phyloP scores from a whole-genome alignment of 176 grass and related monocot genomes.

The Cocos nucifera region DNA sequence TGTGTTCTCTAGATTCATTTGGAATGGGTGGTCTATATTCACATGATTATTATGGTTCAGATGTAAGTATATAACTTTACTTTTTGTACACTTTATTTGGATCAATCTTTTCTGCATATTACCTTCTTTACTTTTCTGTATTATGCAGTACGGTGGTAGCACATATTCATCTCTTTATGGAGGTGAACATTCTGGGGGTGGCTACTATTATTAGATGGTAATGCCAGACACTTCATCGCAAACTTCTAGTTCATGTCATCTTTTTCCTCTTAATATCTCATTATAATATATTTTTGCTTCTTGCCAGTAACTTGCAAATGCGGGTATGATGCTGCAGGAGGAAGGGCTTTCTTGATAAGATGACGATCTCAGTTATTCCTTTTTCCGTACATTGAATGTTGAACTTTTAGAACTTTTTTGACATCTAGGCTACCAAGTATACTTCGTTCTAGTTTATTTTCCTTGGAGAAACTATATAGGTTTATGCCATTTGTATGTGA shows the following conservation, averaged over 20 bases:
- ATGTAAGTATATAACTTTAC: slow-evolving; percentile 24
- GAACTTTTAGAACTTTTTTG: not conserved
- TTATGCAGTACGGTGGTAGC: slow-evolving; percentile 28
- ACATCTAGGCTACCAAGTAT: not conserved
- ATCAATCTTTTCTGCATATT: not conserved
- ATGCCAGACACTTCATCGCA: not conserved
- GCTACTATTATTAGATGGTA: slow-evolving; percentile 36
- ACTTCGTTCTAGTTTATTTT: not conserved
- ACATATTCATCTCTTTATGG: slow-evolving; percentile 28
- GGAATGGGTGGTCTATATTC: slow-evolving; percentile 25
- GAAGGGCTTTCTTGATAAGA: slow-evolving; percentile 1
- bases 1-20: slow-evolving; percentile 14
- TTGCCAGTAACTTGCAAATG: slow-evolving; percentile 7
- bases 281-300: slow-evolving; percentile 5
- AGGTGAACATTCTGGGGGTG: slow-evolving; percentile 22
- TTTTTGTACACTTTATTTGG: not conserved
- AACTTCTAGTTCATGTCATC: not conserved
- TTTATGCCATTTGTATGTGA: not conserved
- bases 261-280: not conserved
- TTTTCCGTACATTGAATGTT: not conserved
- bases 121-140: not conserved
- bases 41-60: slow-evolving; percentile 32
- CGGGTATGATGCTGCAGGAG: slow-evolving; percentile 6
- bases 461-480: not conserved
- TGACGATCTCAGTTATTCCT: not conserved